A percentile compares a stretch with the other conserved stretches of the same genome.
phyloP scores from a whole-genome alignment of 805 yeast species.

The Starmerella apicola region DNA sequence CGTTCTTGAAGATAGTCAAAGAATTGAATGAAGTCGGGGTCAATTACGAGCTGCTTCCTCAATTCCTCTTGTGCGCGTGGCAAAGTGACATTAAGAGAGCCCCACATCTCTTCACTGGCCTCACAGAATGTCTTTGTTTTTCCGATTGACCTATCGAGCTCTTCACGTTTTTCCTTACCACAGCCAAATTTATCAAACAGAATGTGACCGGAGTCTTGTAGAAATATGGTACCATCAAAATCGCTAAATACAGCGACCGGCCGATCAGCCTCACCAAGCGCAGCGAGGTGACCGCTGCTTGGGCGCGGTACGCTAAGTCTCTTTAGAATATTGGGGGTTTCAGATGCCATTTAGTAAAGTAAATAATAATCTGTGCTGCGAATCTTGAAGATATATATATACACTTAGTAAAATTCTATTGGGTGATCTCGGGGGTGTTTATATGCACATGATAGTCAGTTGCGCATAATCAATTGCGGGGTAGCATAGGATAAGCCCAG shows the following conservation, averaged over 20 bases:
- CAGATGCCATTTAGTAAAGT: conserved; percentile 1
- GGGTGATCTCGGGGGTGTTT: too few relatives aligned
- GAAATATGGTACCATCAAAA: conserved; percentile 36
- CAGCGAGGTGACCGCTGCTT: conserved; percentile 22
- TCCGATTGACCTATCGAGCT: conserved; percentile 30
- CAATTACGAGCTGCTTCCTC: conserved; percentile 29
- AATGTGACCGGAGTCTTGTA: conserved; percentile 37
- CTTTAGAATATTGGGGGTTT: conserved; percentile 16
- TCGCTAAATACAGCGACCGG: conserved; percentile 26
- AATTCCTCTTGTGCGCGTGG: conserved; percentile 30
- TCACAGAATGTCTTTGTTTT: conserved; percentile 30
- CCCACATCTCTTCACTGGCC: conserved; percentile 35
- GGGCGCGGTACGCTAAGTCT: conserved; percentile 22
- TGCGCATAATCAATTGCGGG: too few relatives aligned
- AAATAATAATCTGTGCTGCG: not conserved
- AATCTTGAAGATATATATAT: not conserved
- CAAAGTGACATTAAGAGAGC: conserved; percentile 31
- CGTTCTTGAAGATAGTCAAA: conserved; percentile 30
- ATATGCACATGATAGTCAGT: too few relatives aligned
- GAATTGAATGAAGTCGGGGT: conserved; percentile 30
- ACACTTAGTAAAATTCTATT: too few relatives aligned
- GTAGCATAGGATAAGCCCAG: too few relatives aligned
- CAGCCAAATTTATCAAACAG: conserved; percentile 34
- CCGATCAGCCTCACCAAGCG: conserved; percentile 22
- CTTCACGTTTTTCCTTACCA: conserved; percentile 29